Conservation (phyloP, 2,329 filamentous ascomycete species). For the Cytospora chrysosperma region DNA sequence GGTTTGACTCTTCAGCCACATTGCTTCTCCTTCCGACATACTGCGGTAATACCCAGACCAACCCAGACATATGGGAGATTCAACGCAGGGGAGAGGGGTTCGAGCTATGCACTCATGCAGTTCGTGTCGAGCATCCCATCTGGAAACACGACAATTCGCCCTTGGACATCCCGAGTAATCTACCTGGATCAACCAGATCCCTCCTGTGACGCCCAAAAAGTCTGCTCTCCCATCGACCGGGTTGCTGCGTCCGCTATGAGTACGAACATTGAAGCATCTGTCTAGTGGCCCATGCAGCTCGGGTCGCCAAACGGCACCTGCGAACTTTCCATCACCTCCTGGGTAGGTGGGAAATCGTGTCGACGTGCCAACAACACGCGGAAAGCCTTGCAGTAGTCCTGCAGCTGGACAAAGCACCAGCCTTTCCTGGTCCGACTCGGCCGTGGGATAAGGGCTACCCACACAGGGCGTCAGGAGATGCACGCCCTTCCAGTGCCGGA, state of each 20-base stretch:
- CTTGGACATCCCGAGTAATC: background rate
- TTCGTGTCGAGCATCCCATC: background rate
- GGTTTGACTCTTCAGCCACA: background rate
- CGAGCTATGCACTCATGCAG: background rate
- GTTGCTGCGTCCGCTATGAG: conserved; percentile 6
- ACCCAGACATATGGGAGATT: background rate
- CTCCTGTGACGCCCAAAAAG: conserved; percentile 11
- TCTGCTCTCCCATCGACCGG: conserved; percentile 10
- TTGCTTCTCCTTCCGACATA: background rate
- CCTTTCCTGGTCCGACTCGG: conserved; percentile 14
- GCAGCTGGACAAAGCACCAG: conserved; percentile 9
- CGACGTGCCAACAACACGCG: conserved; percentile 12
- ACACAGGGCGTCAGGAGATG: conserved; percentile 15
- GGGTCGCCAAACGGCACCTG: conserved; percentile 5
- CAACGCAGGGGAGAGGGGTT: background rate
- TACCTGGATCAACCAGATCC: conserved; percentile 16
- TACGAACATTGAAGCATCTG: no score
- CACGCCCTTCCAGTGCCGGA: conserved; percentile 7
- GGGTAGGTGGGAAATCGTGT: background rate
- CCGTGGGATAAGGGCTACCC: conserved; percentile 14
- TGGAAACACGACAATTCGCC: background rate
- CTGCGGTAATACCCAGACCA: background rate
- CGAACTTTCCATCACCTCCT: conserved; percentile 8
- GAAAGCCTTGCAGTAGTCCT: conserved; percentile 22
- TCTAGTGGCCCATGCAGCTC: conserved; percentile 3